phyloP scores from a whole-genome alignment of 2,329 filamentous ascomycete genomes.

The Trichoderma citrinoviride region DNA sequence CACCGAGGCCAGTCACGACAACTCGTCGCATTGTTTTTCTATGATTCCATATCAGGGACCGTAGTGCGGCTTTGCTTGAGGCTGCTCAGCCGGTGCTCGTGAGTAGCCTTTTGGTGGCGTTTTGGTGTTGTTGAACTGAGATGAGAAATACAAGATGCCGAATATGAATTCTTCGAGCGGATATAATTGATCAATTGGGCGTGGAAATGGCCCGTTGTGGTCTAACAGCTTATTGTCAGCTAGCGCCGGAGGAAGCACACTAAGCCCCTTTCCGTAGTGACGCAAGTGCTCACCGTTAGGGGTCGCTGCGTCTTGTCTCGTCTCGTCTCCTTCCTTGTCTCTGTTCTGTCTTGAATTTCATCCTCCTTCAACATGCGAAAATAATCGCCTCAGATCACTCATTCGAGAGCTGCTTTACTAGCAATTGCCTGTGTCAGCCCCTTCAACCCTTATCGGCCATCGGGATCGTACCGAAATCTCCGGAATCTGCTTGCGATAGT shows the following conservation, averaged over 20 bases:
- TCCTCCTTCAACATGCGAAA: neutral
- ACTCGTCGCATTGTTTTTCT: conserved; percentile 61
- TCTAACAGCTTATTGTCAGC: conserved; percentile 9
- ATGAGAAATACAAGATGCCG: conserved; percentile 5
- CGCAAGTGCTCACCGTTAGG: neutral
- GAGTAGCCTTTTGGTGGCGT: neutral
- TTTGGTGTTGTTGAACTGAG: neutral
- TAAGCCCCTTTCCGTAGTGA: neutral
- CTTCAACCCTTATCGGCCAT: too few species aligned
- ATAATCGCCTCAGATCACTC: neutral
- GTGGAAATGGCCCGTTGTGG: neutral
- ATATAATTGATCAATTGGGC: neutral
- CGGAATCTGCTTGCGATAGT: neutral
- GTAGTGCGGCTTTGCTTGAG: neutral
- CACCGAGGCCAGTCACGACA: conserved; percentile 79
- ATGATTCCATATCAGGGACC: conserved; percentile 40
- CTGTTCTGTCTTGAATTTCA: neutral
- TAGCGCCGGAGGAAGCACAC: neutral
- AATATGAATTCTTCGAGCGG: neutral
- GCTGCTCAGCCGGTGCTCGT: neutral
- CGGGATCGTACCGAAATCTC: neutral
- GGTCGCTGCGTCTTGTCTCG: neutral
- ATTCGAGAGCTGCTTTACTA: neutral
- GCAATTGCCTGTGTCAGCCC: neutral
- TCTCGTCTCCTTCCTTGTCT: neutral